Evolutionary conservation across 2,329 filamentous ascomycete genomes (phyloP).

Genomic region (Aspergillus sp.): DNA sequence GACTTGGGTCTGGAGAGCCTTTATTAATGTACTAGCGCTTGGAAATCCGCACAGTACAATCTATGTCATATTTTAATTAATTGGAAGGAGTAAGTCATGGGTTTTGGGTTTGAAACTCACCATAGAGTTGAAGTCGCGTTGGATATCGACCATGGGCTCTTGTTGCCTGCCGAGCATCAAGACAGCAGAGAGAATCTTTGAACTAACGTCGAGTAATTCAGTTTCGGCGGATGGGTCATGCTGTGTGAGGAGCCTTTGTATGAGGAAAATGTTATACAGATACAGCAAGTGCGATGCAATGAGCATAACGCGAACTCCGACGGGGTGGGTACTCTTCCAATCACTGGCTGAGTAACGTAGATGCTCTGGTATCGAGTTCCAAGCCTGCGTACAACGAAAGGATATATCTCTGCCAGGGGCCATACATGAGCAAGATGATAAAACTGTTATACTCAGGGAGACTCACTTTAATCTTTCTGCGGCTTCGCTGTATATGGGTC

Average conservation of each 20-base stretch:
- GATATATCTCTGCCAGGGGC: constrained; percentile 21
- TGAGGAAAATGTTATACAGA: constrained; percentile 29
- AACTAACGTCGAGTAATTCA: constrained; percentile 22
- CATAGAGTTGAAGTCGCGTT: constrained; percentile 22
- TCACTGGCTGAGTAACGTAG: constrained; percentile 21
- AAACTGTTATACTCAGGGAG: background rate
- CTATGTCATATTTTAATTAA: constrained; percentile 3
- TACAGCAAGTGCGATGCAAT: constrained; percentile 25
- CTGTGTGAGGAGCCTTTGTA: constrained; percentile 27
- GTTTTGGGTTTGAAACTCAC: constrained; percentile 9
- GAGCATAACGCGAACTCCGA: constrained; percentile 34
- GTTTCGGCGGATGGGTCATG: constrained; percentile 19
- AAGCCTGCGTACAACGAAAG: constrained; percentile 20
- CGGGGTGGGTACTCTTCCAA: constrained; percentile 21
- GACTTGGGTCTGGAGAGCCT: constrained; percentile 25
- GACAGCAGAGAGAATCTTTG: constrained; percentile 25
- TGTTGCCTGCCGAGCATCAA: constrained; percentile 21
- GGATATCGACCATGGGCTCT: constrained; percentile 25
- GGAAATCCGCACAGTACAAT: constrained; percentile 28
- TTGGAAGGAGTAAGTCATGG: background rate
- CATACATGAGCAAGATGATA: background rate
- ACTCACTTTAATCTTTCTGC: constrained; percentile 19
- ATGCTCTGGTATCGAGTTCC: constrained; percentile 22
- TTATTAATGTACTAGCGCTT: constrained; percentile 26
- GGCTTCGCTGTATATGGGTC: constrained; percentile 14